A percentile compares a stretch with the other conserved stretches of the same genome.
These are phyloP conservation scores for Lasiodiplodia gonubiensis DNA, from an alignment of 2,329 filamentous ascomycete genomes.

Conservation along the genomic window DNA sequence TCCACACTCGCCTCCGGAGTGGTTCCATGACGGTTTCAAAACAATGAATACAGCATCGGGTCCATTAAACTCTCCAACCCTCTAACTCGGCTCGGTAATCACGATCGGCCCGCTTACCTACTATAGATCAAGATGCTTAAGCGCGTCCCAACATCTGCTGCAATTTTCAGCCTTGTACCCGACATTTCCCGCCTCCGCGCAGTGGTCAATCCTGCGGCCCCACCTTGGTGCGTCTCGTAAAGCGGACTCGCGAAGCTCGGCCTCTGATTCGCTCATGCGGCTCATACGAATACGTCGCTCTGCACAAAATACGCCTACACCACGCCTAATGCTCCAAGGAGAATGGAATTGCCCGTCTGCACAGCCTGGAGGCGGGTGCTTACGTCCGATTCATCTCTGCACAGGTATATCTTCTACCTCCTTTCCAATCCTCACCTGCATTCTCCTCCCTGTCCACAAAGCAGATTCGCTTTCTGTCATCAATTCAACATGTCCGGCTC, in stretches of 20 bases:
- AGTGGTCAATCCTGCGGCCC: neutral
- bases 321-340: slow-evolving; percentile 1
- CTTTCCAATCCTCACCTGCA: neutral
- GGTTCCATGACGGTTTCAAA: no score
- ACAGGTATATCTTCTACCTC: neutral
- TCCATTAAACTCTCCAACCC: no score
- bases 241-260: neutral
- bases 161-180: no score
- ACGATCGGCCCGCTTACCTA: neutral
- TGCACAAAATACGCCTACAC: slow-evolving; percentile 11
- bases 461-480: neutral
- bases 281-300: slow-evolving; percentile 13
- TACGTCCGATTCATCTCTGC: neutral
- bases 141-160: no score
- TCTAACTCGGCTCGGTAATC: neutral
- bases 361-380: neutral
- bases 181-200: neutral
- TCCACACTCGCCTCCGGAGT: no score
- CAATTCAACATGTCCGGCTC: neutral
- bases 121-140: no score
- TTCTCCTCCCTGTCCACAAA: neutral
- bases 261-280: neutral
- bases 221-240: neutral
- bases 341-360: slow-evolving; percentile 27
- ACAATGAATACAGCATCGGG: neutral